Conservation (phyloP, 192 early-diverging fungal species). For the Entomortierella beljakovae region DNA sequence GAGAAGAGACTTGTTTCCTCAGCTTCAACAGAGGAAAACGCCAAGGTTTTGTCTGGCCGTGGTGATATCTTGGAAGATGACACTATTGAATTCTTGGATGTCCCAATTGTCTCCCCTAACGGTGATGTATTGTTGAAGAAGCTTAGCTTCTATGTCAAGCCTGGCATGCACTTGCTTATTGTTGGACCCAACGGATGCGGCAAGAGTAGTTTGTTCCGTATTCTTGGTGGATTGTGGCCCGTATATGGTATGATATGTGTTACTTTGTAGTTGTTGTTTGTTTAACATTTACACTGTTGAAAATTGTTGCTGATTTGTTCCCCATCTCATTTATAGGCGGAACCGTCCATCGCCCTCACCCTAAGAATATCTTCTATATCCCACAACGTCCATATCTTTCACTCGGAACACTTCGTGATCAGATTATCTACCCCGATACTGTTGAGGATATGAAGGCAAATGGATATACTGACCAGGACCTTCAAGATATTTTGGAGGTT, state of each 20-base stretch:
- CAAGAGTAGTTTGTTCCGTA: slow-evolving; percentile 95
- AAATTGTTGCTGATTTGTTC: background rate
- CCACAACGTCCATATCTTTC: slow-evolving; percentile 98
- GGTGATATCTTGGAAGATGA: slow-evolving; percentile 78
- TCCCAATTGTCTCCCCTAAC: slow-evolving; percentile 95
- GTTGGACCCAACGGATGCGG: slow-evolving; percentile 97
- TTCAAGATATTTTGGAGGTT: slow-evolving; percentile 82
- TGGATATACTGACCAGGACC: slow-evolving; percentile 79
- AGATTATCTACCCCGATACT: slow-evolving; percentile 97
- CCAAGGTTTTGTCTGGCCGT: slow-evolving; percentile 68
- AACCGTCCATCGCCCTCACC: slow-evolving; percentile 77
- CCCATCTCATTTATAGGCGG: slow-evolving; percentile 61
- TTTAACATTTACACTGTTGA: background rate
- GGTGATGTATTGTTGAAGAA: slow-evolving; percentile 92
- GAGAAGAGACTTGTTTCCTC: slow-evolving; percentile 77
- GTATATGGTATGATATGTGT: slow-evolving; percentile 74
- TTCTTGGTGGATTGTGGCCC: slow-evolving; percentile 96
- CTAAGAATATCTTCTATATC: slow-evolving; percentile 96
- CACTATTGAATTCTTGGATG: slow-evolving; percentile 88
- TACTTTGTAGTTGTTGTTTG: background rate
- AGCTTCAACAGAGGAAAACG: slow-evolving; percentile 64
- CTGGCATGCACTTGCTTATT: slow-evolving; percentile 93
- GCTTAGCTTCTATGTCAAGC: slow-evolving; percentile 88
- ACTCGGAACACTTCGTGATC: slow-evolving; percentile 93
- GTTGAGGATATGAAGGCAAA: slow-evolving; percentile 79